phyloP scores from a whole-genome alignment of 1,284 basidiomycete genomes.

The Wallemia mellicola region DNA sequence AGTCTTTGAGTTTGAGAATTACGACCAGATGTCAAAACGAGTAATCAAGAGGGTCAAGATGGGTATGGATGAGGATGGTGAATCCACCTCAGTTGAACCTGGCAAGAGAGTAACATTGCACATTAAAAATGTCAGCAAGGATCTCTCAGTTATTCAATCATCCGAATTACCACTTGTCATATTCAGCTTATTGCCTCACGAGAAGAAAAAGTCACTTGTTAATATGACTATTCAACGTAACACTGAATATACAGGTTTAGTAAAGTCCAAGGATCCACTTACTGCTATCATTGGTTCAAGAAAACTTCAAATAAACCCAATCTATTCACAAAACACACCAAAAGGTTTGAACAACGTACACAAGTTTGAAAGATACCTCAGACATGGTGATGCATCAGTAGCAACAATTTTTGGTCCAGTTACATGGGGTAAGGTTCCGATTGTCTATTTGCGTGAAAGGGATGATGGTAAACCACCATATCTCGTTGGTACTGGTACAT shows the following conservation, averaged over 20 bases:
- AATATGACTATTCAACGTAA: conserved; percentile 85
- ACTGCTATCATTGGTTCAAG: conserved; percentile 69
- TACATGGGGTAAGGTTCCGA: conserved; percentile 57
- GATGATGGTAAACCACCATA: conserved; percentile 34
- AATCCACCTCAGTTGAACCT: conserved; percentile 20
- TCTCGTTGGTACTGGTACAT: conserved; percentile 68
- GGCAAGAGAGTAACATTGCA: conserved; percentile 48
- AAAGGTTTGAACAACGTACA: conserved; percentile 86
- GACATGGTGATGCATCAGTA: conserved; percentile 46
- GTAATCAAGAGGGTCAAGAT: conserved; percentile 17
- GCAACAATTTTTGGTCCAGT: conserved; percentile 71
- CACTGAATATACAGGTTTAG: conserved; percentile 66
- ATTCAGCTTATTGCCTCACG: conserved; percentile 68
- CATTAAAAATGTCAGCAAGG: conserved; percentile 35
- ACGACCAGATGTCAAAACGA: conserved; percentile 48
- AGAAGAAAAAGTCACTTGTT: conserved; percentile 79
- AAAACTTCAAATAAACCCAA: conserved; percentile 48
- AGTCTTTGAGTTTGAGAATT: conserved; percentile 94
- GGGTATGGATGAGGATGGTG: background rate
- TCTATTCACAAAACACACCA: conserved; percentile 71
- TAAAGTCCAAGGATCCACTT: conserved; percentile 79
- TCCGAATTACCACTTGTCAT: conserved; percentile 30
- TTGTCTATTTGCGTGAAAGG: conserved; percentile 38
- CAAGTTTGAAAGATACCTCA: conserved; percentile 81
- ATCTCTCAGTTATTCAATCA: conserved; percentile 18